Percentiles rank a stretch among this genome's conserved stretches.
These are phyloP conservation scores for Termitomyces sp. DNA, from an alignment of 768 basidiomycete genomes.

Conservation along the genomic window DNA sequence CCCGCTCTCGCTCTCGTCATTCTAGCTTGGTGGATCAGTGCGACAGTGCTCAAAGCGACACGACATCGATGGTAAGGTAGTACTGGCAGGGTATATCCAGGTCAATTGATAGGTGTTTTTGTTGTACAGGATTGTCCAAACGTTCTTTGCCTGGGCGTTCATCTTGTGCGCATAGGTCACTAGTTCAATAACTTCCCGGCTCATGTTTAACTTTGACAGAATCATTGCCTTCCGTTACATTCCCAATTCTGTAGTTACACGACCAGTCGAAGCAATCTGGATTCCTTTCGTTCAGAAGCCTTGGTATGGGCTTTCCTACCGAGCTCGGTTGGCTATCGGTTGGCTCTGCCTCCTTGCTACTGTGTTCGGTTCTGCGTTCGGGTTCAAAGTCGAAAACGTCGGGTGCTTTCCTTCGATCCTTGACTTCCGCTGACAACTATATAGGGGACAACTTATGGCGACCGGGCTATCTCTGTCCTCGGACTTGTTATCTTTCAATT, in stretches of 20 bases:
- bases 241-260: conserved; percentile 62
- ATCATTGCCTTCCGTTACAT: conserved; percentile 84
- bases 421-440: conserved; percentile 8
- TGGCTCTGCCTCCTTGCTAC: conserved; percentile 75
- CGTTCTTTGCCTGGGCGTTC: conserved; percentile 80
- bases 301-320: conserved; percentile 52
- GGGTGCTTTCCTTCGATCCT: not conserved
- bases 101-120: conserved; percentile 3
- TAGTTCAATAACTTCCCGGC: not conserved
- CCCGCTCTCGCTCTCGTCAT: conserved; percentile 52
- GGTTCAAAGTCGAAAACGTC: conserved; percentile 58
- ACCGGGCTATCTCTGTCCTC: conserved; percentile 76
- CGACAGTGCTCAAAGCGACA: conserved; percentile 62
- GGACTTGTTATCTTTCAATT: conserved; percentile 79
- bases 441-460: conserved; percentile 56
- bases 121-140: conserved; percentile 64
- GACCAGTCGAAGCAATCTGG: conserved; percentile 74
- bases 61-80: conserved; percentile 64
- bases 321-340: conserved; percentile 54
- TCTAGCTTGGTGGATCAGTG: conserved; percentile 82
- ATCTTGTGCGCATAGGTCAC: conserved; percentile 43
- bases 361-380: conserved; percentile 84
- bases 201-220: conserved; percentile 22
- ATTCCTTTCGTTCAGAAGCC: conserved; percentile 56
- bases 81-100: conserved; percentile 4